A percentile compares a stretch with the other conserved stretches of the same genome.
Evolutionary conservation across 164 flowering plant species (phyloP).

Genomic region (Warburgia ugandensis): DNA sequence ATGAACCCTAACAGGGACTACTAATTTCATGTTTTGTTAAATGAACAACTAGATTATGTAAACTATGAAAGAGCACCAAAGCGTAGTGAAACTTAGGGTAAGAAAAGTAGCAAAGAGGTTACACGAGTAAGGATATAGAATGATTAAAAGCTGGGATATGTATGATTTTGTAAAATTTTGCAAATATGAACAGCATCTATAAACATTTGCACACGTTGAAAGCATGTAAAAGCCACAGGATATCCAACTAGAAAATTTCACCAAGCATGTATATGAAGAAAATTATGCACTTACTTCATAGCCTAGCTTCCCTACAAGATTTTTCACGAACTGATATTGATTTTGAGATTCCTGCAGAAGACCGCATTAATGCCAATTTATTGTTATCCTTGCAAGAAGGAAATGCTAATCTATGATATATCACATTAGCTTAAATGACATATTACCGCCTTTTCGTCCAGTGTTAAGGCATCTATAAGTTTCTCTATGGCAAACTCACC

Average conservation of each 20-base stretch:
- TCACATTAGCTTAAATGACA: not conserved
- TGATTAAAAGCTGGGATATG: too few relatives aligned
- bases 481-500: constrained; percentile 62
- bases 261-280: not conserved
- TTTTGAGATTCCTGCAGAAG: constrained; percentile 47
- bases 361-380: not conserved
- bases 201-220: not conserved
- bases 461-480: constrained; percentile 36
- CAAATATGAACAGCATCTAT: not conserved
- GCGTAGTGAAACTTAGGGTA: too few relatives aligned
- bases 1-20: too few relatives aligned
- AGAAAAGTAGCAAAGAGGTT: too few relatives aligned
- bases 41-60: too few relatives aligned
- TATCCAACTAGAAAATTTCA: not conserved
- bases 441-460: constrained; percentile 38
- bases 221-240: not conserved
- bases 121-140: too few relatives aligned
- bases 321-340: constrained; percentile 43
- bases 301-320: constrained; percentile 46
- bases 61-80: too few relatives aligned
- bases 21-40: too few relatives aligned
- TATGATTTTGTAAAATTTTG: not conserved
- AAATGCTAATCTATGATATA: not conserved
- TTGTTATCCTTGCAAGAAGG: constrained; percentile 1
- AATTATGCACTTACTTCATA: constrained; percentile 42